phyloP scores from a whole-genome alignment of 805 yeast species.

The Cephaloascus fragrans region DNA sequence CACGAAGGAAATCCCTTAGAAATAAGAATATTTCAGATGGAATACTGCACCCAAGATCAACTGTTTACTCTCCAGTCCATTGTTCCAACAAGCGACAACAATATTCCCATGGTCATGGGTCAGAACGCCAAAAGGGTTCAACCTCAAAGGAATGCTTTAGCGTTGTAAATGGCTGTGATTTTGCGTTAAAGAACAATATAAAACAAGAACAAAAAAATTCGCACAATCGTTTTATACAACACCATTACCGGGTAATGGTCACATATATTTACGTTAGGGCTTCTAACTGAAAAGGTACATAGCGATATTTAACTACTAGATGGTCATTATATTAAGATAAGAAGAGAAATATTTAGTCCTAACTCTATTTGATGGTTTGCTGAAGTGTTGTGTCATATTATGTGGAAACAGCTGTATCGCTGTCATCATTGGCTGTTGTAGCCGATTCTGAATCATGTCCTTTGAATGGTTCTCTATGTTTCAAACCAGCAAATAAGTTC shows the following conservation, averaged over 20 bases:
- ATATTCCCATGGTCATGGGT: slow-evolving; percentile 61
- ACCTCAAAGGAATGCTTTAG: slow-evolving; percentile 61
- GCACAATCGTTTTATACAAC: slow-evolving; percentile 7
- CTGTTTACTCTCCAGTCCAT: slow-evolving; percentile 56
- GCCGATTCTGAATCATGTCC: too few species aligned
- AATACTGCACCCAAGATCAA: slow-evolving; percentile 67
- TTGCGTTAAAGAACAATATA: slow-evolving; percentile 38
- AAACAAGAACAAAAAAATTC: slow-evolving; percentile 3
- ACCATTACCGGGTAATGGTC: slow-evolving; percentile 18
- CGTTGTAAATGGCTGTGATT: slow-evolving; percentile 56
- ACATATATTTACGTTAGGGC: too few species aligned
- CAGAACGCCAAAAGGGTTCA: slow-evolving; percentile 57
- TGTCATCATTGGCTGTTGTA: too few species aligned
- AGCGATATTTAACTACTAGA: too few species aligned
- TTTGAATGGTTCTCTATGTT: too few species aligned
- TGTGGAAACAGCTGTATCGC: too few species aligned
- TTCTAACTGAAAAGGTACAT: too few species aligned
- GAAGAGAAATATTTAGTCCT: too few species aligned
- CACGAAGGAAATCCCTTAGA: slow-evolving; percentile 56
- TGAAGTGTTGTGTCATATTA: too few species aligned
- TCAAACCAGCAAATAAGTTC: too few species aligned
- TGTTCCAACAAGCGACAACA: slow-evolving; percentile 36
- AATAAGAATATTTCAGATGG: slow-evolving; percentile 30
- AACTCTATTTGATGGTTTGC: too few species aligned
- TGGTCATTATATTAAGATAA: too few species aligned